Evolutionary conservation across 2,329 filamentous ascomycete genomes (phyloP).

Genomic region (Mycogone perniciosa): DNA sequence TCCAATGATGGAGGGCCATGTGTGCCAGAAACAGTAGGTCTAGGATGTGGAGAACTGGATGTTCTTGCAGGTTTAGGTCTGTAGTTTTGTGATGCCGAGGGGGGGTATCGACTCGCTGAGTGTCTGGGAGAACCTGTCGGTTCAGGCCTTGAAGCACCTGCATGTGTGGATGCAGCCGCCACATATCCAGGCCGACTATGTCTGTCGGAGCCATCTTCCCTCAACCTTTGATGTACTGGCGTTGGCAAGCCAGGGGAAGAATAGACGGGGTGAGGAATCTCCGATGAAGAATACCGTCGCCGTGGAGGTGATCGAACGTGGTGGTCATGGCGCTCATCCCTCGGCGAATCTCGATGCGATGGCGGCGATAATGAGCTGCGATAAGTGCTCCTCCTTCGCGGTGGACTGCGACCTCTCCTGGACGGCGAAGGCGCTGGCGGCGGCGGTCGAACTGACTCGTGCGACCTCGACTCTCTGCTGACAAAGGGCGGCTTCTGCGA

Average conservation of each 20-base stretch:
- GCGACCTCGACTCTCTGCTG: constrained; percentile 8
- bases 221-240: neutral
- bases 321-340: neutral
- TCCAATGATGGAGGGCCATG: constrained; percentile 3
- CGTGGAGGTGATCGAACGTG: constrained; percentile 4
- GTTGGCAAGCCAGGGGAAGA: neutral
- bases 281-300: constrained; percentile 11
- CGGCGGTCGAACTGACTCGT: constrained; percentile 2
- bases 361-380: constrained; percentile 10
- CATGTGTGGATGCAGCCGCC: neutral
- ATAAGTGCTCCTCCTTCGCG: constrained; percentile 4
- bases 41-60: constrained; percentile 6
- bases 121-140: constrained; percentile 7
- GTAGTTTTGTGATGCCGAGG: constrained; percentile 15
- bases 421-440: neutral
- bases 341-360: constrained; percentile 2
- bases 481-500: neutral
- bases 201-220: neutral
- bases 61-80: constrained; percentile 10
- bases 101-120: constrained; percentile 1
- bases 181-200: constrained; percentile 3
- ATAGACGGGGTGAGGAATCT: neutral
- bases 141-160: neutral
- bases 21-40: neutral
- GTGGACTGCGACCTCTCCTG: constrained; percentile 5